Evolutionary conservation across 768 basidiomycete species (phyloP).

Genomic region (Wakefieldia striispora): DNA sequence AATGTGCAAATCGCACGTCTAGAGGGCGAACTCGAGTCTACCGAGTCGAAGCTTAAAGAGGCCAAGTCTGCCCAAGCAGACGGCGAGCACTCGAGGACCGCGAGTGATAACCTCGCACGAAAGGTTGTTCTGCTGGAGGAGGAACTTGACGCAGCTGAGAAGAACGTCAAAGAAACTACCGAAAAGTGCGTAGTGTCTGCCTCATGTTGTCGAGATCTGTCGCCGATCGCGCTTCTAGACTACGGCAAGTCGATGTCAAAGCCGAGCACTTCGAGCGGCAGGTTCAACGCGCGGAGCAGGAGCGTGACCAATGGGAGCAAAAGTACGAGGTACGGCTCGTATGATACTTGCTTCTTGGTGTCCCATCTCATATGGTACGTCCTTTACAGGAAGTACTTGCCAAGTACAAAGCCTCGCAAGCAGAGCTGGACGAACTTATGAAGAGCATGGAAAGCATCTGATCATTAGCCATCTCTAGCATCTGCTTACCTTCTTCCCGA

Average conservation of each 20-base stretch:
- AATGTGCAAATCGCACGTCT: slow-evolving; percentile 63
- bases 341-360: background rate
- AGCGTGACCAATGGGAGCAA: slow-evolving; percentile 91
- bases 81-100: slow-evolving; percentile 64
- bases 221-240: slow-evolving; percentile 44
- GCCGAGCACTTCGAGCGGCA: slow-evolving; percentile 98
- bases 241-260: slow-evolving; percentile 96
- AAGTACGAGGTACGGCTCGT: slow-evolving; percentile 80
- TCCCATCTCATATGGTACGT: slow-evolving; percentile 1
- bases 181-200: slow-evolving; percentile 72
- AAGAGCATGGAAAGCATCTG: slow-evolving; percentile 69
- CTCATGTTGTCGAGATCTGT: slow-evolving; percentile 13
- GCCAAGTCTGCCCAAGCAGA: slow-evolving; percentile 66
- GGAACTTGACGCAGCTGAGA: slow-evolving; percentile 93
- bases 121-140: slow-evolving; percentile 94
- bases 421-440: slow-evolving; percentile 83
- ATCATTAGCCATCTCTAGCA: slow-evolving; percentile 20
- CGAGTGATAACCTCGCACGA: slow-evolving; percentile 69
- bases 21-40: slow-evolving; percentile 67
- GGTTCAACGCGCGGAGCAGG: slow-evolving; percentile 80
- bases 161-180: slow-evolving; percentile 92
- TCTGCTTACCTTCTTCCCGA: slow-evolving; percentile 2
- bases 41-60: slow-evolving; percentile 63
- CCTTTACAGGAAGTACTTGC: slow-evolving; percentile 57
- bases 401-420: slow-evolving; percentile 73